These are phyloP conservation scores for Pleurotus platypus DNA, from an alignment of 768 basidiomycete species.

Conservation along the genomic window DNA sequence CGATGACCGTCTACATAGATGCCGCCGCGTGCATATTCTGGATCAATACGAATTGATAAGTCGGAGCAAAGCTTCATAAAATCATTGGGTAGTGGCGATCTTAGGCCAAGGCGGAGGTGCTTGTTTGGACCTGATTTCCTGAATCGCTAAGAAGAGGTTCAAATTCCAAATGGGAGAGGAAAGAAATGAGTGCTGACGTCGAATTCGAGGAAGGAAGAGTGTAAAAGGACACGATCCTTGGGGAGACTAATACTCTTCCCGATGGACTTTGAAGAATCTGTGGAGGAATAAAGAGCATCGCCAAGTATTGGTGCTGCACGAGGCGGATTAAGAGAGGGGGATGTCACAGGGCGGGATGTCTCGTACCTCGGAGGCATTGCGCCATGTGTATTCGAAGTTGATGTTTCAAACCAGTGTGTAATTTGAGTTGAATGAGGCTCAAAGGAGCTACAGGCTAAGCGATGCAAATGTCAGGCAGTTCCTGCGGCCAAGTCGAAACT, in stretches of 20 bases:
- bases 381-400: conserved; percentile 69
- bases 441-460: conserved; percentile 40
- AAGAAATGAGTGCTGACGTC: conserved; percentile 40
- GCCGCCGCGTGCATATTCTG: conserved; percentile 37
- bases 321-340: neutral
- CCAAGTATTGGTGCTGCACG: conserved; percentile 65
- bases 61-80: conserved; percentile 50
- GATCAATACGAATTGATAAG: conserved; percentile 36
- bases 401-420: conserved; percentile 66
- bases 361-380: conserved; percentile 42
- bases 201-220: conserved; percentile 36
- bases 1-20: conserved; percentile 40
- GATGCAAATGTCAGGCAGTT: conserved; percentile 7
- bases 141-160: conserved; percentile 39
- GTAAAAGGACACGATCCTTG: conserved; percentile 52
- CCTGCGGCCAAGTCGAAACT: neutral
- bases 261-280: conserved; percentile 22
- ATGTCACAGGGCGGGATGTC: neutral
- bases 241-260: conserved; percentile 26
- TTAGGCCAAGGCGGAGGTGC: conserved; percentile 48
- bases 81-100: conserved; percentile 54
- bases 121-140: conserved; percentile 37
- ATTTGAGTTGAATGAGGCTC: conserved; percentile 51
- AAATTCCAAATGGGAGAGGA: neutral
- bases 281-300: conserved; percentile 48